Evolutionary conservation across 2,329 filamentous ascomycete genomes (phyloP).

Genomic region (Chaetomiaceae sp.): DNA sequence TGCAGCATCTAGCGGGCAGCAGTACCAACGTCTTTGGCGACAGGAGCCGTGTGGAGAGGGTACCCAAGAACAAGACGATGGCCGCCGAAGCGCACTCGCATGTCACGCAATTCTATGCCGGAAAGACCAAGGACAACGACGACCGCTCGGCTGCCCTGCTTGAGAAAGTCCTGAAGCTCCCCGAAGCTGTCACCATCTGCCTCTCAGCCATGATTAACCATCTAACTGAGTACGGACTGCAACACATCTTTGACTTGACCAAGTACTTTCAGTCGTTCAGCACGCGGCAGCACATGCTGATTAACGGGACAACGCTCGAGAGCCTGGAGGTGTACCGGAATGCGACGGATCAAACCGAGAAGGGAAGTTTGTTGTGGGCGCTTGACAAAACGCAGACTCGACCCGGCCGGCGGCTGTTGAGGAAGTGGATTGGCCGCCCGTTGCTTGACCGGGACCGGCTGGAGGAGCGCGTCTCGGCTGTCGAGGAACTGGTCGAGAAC

Average conservation of each 20-base stretch:
- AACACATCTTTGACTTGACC: slow-evolving; percentile 92
- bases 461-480: slow-evolving; percentile 73
- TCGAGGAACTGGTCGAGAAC: slow-evolving; percentile 74
- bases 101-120: slow-evolving; percentile 88
- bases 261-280: slow-evolving; percentile 98
- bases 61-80: slow-evolving; percentile 70
- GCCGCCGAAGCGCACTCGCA: slow-evolving; percentile 81
- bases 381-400: slow-evolving; percentile 87
- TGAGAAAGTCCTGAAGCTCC: slow-evolving; percentile 78
- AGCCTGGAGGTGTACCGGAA: slow-evolving; percentile 96
- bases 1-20: slow-evolving; percentile 82
- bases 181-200: slow-evolving; percentile 82
- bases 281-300: slow-evolving; percentile 86
- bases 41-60: slow-evolving; percentile 75
- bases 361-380: slow-evolving; percentile 91
- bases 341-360: slow-evolving; percentile 75
- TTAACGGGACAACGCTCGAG: slow-evolving; percentile 90
- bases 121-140: slow-evolving; percentile 64
- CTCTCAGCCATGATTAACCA: slow-evolving; percentile 95
- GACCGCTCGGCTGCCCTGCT: slow-evolving; percentile 60
- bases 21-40: slow-evolving; percentile 91
- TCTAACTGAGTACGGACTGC: slow-evolving; percentile 81
- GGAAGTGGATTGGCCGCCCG: slow-evolving; percentile 92
- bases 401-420: slow-evolving; percentile 78
- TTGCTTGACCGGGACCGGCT: slow-evolving; percentile 69